Evolutionary conservation across 192 early-diverging fungal genomes (phyloP).

Genomic region (Chytriomyces sp.): DNA sequence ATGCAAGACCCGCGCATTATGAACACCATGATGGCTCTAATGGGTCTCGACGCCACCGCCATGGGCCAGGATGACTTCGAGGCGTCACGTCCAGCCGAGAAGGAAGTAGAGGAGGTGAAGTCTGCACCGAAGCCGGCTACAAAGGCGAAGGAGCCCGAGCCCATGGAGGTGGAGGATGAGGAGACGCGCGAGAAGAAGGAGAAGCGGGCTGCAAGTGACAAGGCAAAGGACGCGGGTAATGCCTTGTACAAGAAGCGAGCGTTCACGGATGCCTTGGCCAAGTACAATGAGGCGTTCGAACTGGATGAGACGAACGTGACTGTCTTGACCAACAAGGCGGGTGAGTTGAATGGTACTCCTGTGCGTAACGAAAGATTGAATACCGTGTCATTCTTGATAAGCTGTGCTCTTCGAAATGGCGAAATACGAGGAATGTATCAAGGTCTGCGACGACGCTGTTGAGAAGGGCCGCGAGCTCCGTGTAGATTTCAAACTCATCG

Average conservation of each 20-base stretch:
- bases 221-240: slow-evolving; percentile 88
- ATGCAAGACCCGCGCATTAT: slow-evolving; percentile 85
- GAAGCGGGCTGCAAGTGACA: slow-evolving; percentile 61
- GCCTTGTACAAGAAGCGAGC: slow-evolving; percentile 87
- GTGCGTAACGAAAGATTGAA: neutral
- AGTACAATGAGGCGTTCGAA: slow-evolving; percentile 91
- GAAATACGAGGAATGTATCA: slow-evolving; percentile 90
- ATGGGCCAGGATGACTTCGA: slow-evolving; percentile 46
- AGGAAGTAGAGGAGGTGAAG: slow-evolving; percentile 34
- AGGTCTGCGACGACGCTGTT: slow-evolving; percentile 87
- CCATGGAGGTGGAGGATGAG: slow-evolving; percentile 46
- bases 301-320: slow-evolving; percentile 88
- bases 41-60: slow-evolving; percentile 64
- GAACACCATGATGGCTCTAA: slow-evolving; percentile 70
- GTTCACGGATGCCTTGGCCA: slow-evolving; percentile 84
- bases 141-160: slow-evolving; percentile 45
- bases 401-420: slow-evolving; percentile 95
- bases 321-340: slow-evolving; percentile 94
- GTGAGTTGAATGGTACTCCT: slow-evolving; percentile 36
- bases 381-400: slow-evolving; percentile 23
- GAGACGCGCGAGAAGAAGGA: slow-evolving; percentile 69
- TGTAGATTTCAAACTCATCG: slow-evolving; percentile 94
- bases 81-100: neutral
- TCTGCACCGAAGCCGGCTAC: slow-evolving; percentile 24
- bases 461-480: slow-evolving; percentile 88